Conservation (phyloP, 2,329 filamentous ascomycete species). For the Cytospora mali region DNA sequence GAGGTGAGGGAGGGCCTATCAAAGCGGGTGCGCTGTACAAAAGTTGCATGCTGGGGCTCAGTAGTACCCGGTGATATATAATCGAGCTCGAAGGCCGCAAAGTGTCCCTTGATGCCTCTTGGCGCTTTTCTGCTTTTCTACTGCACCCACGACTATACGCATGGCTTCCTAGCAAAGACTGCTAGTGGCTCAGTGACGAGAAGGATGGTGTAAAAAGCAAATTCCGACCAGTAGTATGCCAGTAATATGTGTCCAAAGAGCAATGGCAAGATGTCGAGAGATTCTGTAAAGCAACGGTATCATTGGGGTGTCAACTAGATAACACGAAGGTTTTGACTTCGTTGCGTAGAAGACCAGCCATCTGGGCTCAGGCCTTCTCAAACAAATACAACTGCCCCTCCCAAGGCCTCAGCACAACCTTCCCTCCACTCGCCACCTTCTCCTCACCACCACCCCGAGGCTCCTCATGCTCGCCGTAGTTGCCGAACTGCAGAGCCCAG, state of each 20-base stretch:
- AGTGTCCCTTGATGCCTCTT: neutral
- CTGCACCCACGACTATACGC: neutral
- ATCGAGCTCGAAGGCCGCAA: neutral
- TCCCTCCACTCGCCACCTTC: conserved; percentile 11
- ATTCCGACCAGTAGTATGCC: neutral
- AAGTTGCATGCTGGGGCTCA: neutral
- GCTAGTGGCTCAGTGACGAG: neutral
- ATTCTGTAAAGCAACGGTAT: neutral
- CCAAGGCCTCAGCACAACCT: conserved; percentile 37
- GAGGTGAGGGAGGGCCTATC: conserved; percentile 11
- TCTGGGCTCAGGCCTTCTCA: conserved; percentile 1
- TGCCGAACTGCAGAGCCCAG: conserved; percentile 34
- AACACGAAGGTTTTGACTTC: neutral
- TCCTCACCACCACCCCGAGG: conserved; percentile 11
- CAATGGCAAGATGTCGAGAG: neutral
- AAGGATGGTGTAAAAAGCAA: neutral
- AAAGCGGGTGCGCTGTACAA: neutral
- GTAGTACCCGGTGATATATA: neutral
- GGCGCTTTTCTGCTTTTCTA: neutral
- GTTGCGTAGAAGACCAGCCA: neutral
- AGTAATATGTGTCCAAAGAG: neutral
- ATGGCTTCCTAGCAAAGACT: neutral
- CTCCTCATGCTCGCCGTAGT: conserved; percentile 35
- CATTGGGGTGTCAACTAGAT: neutral
- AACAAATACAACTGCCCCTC: conserved; percentile 40